Evolutionary conservation across 805 yeast genomes (phyloP).

Genomic region (Candida tammaniensis): DNA sequence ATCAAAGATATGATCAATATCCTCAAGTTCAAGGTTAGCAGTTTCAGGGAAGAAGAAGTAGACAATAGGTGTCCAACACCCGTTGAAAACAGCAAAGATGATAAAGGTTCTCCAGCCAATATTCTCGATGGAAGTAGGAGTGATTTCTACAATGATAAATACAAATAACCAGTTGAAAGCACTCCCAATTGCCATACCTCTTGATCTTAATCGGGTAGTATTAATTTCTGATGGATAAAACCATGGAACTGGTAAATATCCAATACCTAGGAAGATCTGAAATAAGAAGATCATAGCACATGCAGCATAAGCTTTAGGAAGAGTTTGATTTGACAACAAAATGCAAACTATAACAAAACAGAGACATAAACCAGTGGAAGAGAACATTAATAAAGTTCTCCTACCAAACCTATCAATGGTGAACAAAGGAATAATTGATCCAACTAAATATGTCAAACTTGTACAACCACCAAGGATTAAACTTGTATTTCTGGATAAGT

Average conservation of each 20-base stretch:
- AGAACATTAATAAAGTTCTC: conserved; percentile 42
- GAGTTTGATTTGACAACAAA: conserved; percentile 31
- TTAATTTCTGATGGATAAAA: conserved; percentile 46
- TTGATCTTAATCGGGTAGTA: conserved; percentile 46
- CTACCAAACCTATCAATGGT: conserved; percentile 41
- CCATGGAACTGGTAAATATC: conserved; percentile 45
- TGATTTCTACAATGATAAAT: conserved; percentile 45
- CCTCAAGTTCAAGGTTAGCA: conserved; percentile 43
- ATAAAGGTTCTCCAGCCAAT: conserved; percentile 41
- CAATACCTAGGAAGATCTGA: conserved; percentile 40
- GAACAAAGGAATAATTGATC: conserved; percentile 44
- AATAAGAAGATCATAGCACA: conserved; percentile 44
- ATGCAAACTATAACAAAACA: conserved; percentile 40
- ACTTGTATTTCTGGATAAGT: conserved; percentile 49
- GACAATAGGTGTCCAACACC: conserved; percentile 33
- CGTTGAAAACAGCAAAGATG: conserved; percentile 40
- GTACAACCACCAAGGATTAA: conserved; percentile 64
- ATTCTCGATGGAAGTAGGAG: conserved; percentile 38
- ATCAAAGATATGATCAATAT: conserved; percentile 49
- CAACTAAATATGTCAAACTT: conserved; percentile 53
- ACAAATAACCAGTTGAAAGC: conserved; percentile 45
- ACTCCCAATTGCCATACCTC: conserved; percentile 40
- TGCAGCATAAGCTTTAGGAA: conserved; percentile 38
- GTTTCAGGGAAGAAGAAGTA: conserved; percentile 45
- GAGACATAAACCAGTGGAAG: conserved; percentile 39